Evolutionary conservation across 139 green algal species (phyloP), one percentile per base, ranked within the genome.

Genomic region (Pleodorina starrii): DNA sequence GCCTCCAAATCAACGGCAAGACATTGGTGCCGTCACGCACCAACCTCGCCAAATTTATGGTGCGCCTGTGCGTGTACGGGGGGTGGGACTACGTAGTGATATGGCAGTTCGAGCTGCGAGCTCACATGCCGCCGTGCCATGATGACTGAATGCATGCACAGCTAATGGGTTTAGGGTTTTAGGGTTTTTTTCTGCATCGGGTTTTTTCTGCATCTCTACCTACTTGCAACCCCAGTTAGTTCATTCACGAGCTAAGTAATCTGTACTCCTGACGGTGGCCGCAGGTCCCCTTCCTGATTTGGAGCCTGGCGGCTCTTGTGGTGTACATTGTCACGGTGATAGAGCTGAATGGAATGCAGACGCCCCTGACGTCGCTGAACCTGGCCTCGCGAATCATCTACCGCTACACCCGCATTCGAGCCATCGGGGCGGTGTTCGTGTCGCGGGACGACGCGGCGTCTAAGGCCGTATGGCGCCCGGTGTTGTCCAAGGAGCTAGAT

Each of bases 381-480:
- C 74, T 90, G 57, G 74, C 75, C 25, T 76, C 40, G 0, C 74
- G 51, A 23, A 77, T 90, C 9, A 76, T 54, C 54, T 90, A 90
- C 85, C 74, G 85, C 57, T 90, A 85, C 74, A 90, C 82, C 40
- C 82, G 82, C 43, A 17, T 88, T 5, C 63, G 80, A 3, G 80
- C 80, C n/a, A 72, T 87, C 35, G 60, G 51, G 29, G 17, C 69
- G 5, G 59, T 29, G 0, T 66, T 46, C 29, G 80, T 87, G 43
- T 46, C 60, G 19, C 29, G 36, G 42, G 80, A 63, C 35, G 27
- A 63, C 21, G 23, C 25, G 6, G 27, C 59, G 40, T 60, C 59
- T 7, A 42, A 43, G 5, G 68, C 38, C 0, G 46, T 48, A 21
- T 89, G 83, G 83, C 43, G 66, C 40, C 29, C 46, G 16, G 2